phyloP scores from a whole-genome alignment of 2,329 filamentous ascomycete genomes.

The Epichloe scottii region DNA sequence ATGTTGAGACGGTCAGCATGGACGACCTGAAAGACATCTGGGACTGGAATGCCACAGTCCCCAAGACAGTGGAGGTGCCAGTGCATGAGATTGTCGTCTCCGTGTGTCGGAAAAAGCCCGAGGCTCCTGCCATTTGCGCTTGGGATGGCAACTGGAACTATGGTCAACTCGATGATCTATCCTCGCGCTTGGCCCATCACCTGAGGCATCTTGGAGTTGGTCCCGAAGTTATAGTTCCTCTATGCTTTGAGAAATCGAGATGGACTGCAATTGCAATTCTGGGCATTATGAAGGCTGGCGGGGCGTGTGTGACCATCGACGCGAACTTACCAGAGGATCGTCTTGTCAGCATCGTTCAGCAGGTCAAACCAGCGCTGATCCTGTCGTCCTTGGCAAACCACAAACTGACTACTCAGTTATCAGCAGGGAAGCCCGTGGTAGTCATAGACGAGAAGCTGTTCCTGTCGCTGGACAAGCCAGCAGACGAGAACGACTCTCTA shows the following conservation, averaged over 20 bases:
- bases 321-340: conserved; percentile 9
- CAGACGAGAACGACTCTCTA: neutral
- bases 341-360: conserved; percentile 8
- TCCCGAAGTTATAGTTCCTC: conserved; percentile 1
- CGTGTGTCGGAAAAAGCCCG: neutral
- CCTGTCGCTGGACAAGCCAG: neutral
- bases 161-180: conserved; percentile 16
- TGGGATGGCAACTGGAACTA: conserved; percentile 29
- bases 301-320: conserved; percentile 7
- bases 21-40: conserved; percentile 6
- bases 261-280: conserved; percentile 6
- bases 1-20: neutral
- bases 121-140: conserved; percentile 6
- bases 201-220: conserved; percentile 4
- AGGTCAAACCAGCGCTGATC: conserved; percentile 9
- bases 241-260: conserved; percentile 8
- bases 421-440: neutral
- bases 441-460: conserved; percentile 2
- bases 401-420: conserved; percentile 4
- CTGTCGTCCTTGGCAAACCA: conserved; percentile 10
- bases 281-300: conserved; percentile 5
- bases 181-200: conserved; percentile 6
- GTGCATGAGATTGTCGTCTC: conserved; percentile 5
- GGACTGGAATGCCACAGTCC: conserved; percentile 4
- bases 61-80: conserved; percentile 1